These are phyloP conservation scores for Coriaria nepalensis DNA, from an alignment of 306 rosid species.

Conservation along the genomic window DNA sequence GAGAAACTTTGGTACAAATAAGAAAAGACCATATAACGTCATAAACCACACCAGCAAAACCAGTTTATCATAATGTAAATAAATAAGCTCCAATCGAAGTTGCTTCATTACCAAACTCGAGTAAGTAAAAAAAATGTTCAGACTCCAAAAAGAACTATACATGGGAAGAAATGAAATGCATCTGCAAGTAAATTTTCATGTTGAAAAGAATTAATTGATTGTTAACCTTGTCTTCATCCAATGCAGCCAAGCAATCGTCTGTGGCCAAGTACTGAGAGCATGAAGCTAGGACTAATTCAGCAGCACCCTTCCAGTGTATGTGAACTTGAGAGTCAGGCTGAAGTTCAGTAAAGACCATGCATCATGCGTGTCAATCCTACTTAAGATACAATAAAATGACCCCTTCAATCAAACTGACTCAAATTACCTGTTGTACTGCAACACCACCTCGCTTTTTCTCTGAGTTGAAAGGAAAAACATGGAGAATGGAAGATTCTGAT, in stretches of 20 bases:
- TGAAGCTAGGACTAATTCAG: slow-evolving; percentile 56
- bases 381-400: neutral
- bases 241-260: slow-evolving; percentile 21
- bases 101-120: no score
- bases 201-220: neutral
- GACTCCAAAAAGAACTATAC: no score
- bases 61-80: no score
- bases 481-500: slow-evolving; percentile 47
- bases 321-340: slow-evolving; percentile 54
- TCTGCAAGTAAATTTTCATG: neutral
- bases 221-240: slow-evolving; percentile 65
- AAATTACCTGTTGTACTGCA: slow-evolving; percentile 46
- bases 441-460: slow-evolving; percentile 82
- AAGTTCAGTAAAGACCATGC: slow-evolving; percentile 6
- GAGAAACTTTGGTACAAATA: neutral
- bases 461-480: slow-evolving; percentile 77
- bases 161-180: neutral
- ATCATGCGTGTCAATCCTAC: slow-evolving; percentile 7
- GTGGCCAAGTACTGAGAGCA: slow-evolving; percentile 43
- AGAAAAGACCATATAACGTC: neutral
- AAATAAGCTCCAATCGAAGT: no score
- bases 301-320: slow-evolving; percentile 97
- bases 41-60: neutral
- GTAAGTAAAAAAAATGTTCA: no score
- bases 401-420: neutral